Conservation (phyloP, 345 rosid genomes). For the Pistacia atlantica region DNA sequence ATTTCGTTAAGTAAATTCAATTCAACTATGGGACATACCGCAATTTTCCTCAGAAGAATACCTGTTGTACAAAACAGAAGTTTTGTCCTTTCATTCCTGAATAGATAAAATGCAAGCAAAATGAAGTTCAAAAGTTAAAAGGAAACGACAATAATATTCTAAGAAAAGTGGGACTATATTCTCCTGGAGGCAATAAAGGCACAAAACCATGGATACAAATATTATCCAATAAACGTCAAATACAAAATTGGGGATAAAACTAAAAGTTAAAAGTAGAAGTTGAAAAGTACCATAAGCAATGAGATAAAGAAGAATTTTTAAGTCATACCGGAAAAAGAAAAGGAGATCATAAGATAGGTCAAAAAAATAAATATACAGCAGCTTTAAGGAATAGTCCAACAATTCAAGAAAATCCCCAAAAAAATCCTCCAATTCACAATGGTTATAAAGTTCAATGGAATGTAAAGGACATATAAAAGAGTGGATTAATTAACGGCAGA, state of each 20-base stretch:
- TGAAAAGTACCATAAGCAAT: background rate
- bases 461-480: background rate
- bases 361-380: background rate
- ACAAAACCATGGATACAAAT: background rate
- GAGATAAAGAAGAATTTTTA: background rate
- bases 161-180: background rate
- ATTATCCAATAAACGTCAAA: background rate
- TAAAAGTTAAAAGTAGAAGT: background rate
- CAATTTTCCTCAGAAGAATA: conserved; percentile 83
- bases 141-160: conserved; percentile 1
- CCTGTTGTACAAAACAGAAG: conserved; percentile 96
- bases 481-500: background rate
- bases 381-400: background rate
- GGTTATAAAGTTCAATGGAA: background rate
- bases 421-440: background rate
- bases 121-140: background rate
- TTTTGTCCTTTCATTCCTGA: conserved; percentile 86
- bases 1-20: background rate
- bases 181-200: background rate
- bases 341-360: background rate
- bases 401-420: conserved; percentile 9
- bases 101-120: conserved; percentile 26
- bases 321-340: background rate
- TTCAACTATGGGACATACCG: conserved; percentile 42
- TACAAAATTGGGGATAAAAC: background rate